Evolutionary conservation across 331 rosid species (phyloP).

Genomic region (Rhamnella rubrinervis): DNA sequence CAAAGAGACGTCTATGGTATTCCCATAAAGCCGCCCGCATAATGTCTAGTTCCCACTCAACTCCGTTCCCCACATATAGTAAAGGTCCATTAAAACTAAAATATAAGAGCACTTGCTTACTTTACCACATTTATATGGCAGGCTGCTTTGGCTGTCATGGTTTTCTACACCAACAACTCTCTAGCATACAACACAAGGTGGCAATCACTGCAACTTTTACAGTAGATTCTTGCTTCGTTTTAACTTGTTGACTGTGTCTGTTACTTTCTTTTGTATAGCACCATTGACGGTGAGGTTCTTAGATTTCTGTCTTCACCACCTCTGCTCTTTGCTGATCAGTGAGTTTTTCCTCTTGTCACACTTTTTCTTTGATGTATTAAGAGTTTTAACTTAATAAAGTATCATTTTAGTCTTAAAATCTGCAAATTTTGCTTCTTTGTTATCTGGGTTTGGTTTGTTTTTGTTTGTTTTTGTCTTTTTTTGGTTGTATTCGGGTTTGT

Average conservation of each 20-base stretch:
- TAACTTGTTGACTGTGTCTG: slow-evolving; percentile 7
- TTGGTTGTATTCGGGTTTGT: neutral
- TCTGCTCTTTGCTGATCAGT: slow-evolving; percentile 24
- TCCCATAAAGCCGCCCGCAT: slow-evolving; percentile 6
- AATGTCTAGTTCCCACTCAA: neutral
- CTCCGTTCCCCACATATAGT: neutral
- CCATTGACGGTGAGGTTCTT: slow-evolving; percentile 15
- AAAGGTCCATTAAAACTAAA: slow-evolving; percentile 5
- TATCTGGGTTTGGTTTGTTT: slow-evolving; percentile 27
- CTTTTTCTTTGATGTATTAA: neutral
- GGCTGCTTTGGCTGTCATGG: neutral
- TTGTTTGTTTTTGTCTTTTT: neutral
- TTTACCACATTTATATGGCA: neutral
- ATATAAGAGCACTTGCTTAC: slow-evolving; percentile 19
- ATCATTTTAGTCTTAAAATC: neutral
- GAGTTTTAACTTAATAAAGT: neutral
- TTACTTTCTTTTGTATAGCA: neutral
- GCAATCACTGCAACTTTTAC: slow-evolving; percentile 9
- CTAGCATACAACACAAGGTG: slow-evolving; percentile 4
- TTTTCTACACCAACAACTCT: slow-evolving; percentile 13
- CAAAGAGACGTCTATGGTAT: neutral
- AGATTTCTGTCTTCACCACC: neutral
- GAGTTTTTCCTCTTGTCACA: slow-evolving; percentile 20
- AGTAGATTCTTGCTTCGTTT: slow-evolving; percentile 10
- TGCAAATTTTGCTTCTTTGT: slow-evolving; percentile 13